A percentile compares a stretch with the other conserved stretches of the same genome.
Evolutionary conservation across 139 green algal genomes (phyloP).

Genomic region (Eudorina sp.): DNA sequence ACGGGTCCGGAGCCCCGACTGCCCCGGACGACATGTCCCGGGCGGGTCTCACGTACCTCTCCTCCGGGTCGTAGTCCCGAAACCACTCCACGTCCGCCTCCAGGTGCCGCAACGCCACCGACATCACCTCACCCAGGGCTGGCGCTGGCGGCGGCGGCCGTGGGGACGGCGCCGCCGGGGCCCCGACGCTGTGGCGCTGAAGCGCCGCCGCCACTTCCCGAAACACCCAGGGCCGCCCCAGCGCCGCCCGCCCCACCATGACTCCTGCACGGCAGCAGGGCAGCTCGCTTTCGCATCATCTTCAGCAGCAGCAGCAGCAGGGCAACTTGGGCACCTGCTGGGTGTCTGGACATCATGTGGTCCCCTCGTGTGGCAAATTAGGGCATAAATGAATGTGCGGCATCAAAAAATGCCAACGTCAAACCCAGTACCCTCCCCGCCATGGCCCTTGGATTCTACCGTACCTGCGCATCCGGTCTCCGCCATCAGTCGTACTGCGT

Average conservation of each 20-base stretch:
- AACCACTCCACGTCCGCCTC: constrained; percentile 50
- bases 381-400: too few species aligned
- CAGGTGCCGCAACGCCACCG: not conserved
- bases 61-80: constrained; percentile 21
- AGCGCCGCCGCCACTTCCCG: constrained; percentile 47
- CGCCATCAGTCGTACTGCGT: constrained; percentile 59
- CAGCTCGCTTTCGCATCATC: not conserved
- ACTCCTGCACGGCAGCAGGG: too few species aligned
- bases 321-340: too few species aligned
- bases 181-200: not conserved
- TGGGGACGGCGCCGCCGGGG: constrained; percentile 5
- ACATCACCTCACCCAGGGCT: not conserved
- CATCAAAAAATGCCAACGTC: constrained; percentile 62
- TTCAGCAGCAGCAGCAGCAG: not conserved
- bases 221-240: constrained; percentile 66
- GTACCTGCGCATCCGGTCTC: constrained; percentile 61
- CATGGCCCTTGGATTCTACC: constrained; percentile 63
- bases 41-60: constrained; percentile 42
- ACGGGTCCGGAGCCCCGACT: too few species aligned
- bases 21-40: too few species aligned
- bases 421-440: constrained; percentile 59
- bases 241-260: constrained; percentile 63
- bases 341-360: too few species aligned
- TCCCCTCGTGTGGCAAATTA: too few species aligned
- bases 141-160: not conserved